Base-by-base conservation (phyloP, 768 basidiomycete genomes). In the Porpolomopsis calyptriformis region DNA sequence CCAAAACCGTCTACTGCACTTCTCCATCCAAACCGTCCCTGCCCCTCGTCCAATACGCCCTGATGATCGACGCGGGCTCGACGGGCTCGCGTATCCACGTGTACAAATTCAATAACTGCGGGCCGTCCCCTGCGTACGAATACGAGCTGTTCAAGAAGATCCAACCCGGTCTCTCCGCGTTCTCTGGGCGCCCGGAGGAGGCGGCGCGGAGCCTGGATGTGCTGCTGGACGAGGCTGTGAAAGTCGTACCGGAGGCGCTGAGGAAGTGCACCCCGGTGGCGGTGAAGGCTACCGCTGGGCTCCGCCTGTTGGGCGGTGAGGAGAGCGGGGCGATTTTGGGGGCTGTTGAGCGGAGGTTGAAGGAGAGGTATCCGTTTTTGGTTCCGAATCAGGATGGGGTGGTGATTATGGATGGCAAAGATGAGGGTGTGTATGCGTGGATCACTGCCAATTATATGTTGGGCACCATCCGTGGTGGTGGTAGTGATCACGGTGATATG, bases 391-490 rank as follows among this genome's bases (percentile, higher is more conserved):
- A 69, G 51, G 78, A 79, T 40, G 43, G 47, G 1, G 90, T 94
- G 26, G 77, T 74, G 34, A 81, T 97, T 51, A 93, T 97, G 93
- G 93, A 96, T 52, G 93, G 93, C 6, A 69, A 80, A 53, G 93
- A 98, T 59, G 94, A 97, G 63, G 94, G 90, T 25, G 89, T 97
- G n/a, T 98, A 87, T 60, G 91, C 94, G 23, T 98, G 94, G 93
- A 90, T 97, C 53, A 96, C 94, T 14, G 90, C 87, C 49, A 98
- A 98, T 64, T 97, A 96, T 65, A 72, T 97, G 40, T 68, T 94
- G 35, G 73, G 74, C 43, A 78, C 83, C 31, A 79, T 96, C 57
- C 74, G 78, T 12, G 68, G 72, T n/a, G n/a, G n/a, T n/a, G n/a
- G 8, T 73, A 72, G 40, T 64, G 73, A 14, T 64, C 68, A n/a